Evolutionary conservation across 352 stramenopile genomes (phyloP), one percentile per base, ranked within the genome.

Genomic region (Stramenopiles sp.): DNA sequence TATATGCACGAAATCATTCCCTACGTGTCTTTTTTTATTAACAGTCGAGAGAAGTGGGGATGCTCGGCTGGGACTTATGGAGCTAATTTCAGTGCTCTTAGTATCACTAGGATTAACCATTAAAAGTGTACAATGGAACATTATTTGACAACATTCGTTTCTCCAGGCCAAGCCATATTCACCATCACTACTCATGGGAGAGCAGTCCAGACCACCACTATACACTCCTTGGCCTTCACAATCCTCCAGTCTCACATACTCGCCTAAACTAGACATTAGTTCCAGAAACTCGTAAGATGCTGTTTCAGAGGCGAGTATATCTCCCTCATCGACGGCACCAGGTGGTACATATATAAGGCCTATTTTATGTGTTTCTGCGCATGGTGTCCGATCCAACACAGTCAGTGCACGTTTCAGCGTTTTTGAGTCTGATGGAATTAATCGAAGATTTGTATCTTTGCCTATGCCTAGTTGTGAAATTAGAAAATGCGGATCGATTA

Each of bases 1-100:
- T 0, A 94, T 86, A 75, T 94, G 90, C 0, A 94, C 90, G 81
- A 94, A 94, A 78, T 94, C 90, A 80, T 94, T 94, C 33, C 90
- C 90, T 83, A 94, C 92, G 82, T 94, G 90, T 0, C 90, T 88
- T 82, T 94, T 94, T 83, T 94, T 93, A 84, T 67, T 44, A 8
- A 32, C n/a, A 25, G 76, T 81, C 30, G 75, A 67, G 25, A 29
- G 22, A 31, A 7, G 14, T 78, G 7, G 31, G 30, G 80, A 8
- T 1, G 30, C n/a, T 80, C 67, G n/a, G 80, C 7, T 55, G 4
- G 4, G 4, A 55, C 39, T 55, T 55, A 4, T 4, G 4, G 4
- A 14, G 4, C 14, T 55, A 4, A 55, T 55, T 55, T 55, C 39
- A 55, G 4, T 14, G n/a, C n/a, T n/a, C 4, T 55, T 55, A 55